Percentiles rank a stretch among this genome's conserved stretches.
phyloP scores from a whole-genome alignment of 106 monocot genomes.

The Dioscorea alata region DNA sequence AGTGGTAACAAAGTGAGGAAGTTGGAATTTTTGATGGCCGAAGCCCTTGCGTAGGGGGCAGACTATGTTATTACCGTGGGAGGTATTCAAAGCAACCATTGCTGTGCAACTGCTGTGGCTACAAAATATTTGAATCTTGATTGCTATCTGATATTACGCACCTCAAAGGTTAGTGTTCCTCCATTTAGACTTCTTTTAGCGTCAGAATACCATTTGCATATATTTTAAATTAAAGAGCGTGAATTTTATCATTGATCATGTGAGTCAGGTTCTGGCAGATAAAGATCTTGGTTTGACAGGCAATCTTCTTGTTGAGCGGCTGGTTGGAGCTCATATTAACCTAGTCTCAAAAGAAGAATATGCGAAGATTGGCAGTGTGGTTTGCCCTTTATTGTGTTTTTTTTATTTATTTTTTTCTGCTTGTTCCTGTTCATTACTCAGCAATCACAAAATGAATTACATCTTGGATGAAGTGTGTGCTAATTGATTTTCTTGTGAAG shows the following conservation, averaged over 20 bases:
- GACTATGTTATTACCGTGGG: no score
- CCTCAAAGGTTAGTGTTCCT: constrained; percentile 70
- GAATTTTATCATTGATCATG: not conserved
- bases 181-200: not conserved
- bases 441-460: no score
- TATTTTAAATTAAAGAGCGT: no score
- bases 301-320: constrained; percentile 96
- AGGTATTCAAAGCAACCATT: constrained; percentile 98
- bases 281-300: constrained; percentile 94
- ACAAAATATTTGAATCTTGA: constrained; percentile 92
- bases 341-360: no score
- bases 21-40: no score
- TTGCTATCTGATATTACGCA: constrained; percentile 82
- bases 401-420: not conserved
- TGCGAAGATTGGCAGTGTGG: constrained; percentile 82
- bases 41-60: no score
- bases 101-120: constrained; percentile 94
- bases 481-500: no score
- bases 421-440: not conserved
- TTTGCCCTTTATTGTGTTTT: constrained; percentile 22
- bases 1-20: no score
- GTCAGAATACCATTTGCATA: no score
- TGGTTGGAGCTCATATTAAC: no score
- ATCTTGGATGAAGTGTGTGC: no score
- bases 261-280: constrained; percentile 56